Evolutionary conservation across 129 eudicot genomes (phyloP), one percentile per base, ranked within the genome.

Genomic region (Escallonia rubra): DNA sequence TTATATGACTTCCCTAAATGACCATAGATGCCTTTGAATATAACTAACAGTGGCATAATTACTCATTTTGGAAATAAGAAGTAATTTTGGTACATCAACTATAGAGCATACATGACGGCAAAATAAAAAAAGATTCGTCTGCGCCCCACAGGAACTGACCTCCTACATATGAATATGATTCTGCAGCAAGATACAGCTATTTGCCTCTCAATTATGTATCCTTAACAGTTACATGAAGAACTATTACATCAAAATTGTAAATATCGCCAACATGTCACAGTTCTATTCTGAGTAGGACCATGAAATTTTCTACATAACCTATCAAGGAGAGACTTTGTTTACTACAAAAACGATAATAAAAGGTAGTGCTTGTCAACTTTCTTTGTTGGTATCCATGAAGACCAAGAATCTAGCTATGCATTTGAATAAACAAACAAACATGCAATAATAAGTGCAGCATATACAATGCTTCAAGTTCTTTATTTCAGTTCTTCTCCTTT

Each of bases 391-490:
- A 57, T 13, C 59, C 13, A 39, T n/a, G 2, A 23, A 67, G 57
- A 14, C 60, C 51, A 71, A 45, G 50, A 64, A 73, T 76, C 74
- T 39, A n/a, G 12, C 41, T 13, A 65, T 59, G n/a, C 69, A 65
- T 78, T 56, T 12, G 44, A 84, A 16, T 38, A 64, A 52, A 72
- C 46, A 11, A 72, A 85, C 85, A 82, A 79, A 65, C 65, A 82
- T 73, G 78, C 57, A 61, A 50, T 53, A 81, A 86, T 85, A 82
- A 58, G 71, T 0, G 45, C 23, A 67, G 5, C 59, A 51, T 15
- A 66, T 46, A 61, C 50, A 59, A 68, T 68, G 59, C 62, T 72
- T 23, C 70, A 59, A 3, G 7, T 49, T 59, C 63, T 50, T 72
- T 59, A 60, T 44, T 74, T 11, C 61, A 66, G 56, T 61, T 64